These are phyloP conservation scores for Marasmius sp. DNA, from an alignment of 1,284 basidiomycete species.

Conservation along the genomic window DNA sequence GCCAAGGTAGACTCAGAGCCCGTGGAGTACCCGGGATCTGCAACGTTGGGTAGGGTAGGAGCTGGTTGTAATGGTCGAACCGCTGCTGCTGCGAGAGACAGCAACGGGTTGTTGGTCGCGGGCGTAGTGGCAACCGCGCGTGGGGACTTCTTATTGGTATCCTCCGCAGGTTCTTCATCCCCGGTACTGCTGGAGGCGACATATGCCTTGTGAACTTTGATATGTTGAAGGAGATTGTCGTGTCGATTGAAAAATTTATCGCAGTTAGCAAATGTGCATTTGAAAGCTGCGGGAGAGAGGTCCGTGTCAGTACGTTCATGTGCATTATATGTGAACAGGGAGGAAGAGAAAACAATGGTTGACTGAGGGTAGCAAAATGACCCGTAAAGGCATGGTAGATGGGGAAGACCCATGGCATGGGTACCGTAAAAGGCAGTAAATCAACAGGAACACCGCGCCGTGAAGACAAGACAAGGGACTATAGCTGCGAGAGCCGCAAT, in stretches of 20 bases:
- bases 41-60: not conserved
- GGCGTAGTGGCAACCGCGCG: not conserved
- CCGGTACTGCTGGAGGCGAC: not conserved
- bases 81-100: not conserved
- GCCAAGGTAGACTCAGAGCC: not conserved
- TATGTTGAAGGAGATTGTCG: conserved; percentile 83
- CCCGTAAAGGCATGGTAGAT: too few species aligned
- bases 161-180: not conserved
- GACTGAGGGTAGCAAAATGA: too few species aligned
- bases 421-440: too few species aligned
- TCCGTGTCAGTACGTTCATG: not conserved
- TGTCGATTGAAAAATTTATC: conserved; percentile 83
- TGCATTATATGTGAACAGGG: too few species aligned
- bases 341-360: too few species aligned
- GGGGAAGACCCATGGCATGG: too few species aligned
- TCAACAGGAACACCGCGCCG: too few species aligned
- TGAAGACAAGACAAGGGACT: too few species aligned
- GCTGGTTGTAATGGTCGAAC: not conserved
- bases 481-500: too few species aligned
- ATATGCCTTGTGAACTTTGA: conserved; percentile 55
- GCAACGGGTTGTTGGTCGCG: not conserved
- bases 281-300: conserved; percentile 54
- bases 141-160: not conserved
- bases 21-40: not conserved
- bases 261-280: conserved; percentile 75